Evolutionary conservation across 2,329 filamentous ascomycete genomes (phyloP).

Genomic region (Cryphonectria naterciae): DNA sequence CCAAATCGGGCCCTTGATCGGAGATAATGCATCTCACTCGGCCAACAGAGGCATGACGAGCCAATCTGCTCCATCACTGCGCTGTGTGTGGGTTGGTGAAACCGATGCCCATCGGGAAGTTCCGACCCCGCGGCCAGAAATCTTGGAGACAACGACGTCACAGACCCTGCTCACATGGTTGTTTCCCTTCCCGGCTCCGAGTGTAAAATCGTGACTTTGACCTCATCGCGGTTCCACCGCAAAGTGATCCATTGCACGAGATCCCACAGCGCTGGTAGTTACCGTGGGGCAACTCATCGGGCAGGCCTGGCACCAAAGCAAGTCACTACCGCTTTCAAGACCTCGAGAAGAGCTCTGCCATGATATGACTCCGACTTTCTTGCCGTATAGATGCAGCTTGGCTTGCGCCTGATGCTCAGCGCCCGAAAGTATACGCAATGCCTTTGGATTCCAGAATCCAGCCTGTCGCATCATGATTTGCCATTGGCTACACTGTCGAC

Average conservation of each 20-base stretch:
- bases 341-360: not conserved
- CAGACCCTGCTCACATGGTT: not conserved
- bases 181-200: too few species aligned
- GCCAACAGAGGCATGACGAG: not conserved
- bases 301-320: not conserved
- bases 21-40: not conserved
- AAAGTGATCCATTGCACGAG: not conserved
- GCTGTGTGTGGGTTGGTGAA: not conserved
- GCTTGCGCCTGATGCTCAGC: not conserved
- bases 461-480: not conserved
- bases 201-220: not conserved
- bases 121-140: not conserved
- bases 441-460: not conserved
- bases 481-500: not conserved
- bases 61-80: not conserved
- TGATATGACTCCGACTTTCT: not conserved
- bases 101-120: not conserved
- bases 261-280: not conserved
- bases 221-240: not conserved
- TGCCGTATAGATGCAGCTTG: not conserved
- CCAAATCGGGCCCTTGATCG: not conserved
- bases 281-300: not conserved
- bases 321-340: too few species aligned
- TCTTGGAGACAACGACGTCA: not conserved
- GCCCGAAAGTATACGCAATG: not conserved